A percentile compares a stretch with the other conserved stretches of the same genome.
Evolutionary conservation across 2,329 filamentous ascomycete genomes (phyloP).

Genomic region (Trichoderma guizhouense): DNA sequence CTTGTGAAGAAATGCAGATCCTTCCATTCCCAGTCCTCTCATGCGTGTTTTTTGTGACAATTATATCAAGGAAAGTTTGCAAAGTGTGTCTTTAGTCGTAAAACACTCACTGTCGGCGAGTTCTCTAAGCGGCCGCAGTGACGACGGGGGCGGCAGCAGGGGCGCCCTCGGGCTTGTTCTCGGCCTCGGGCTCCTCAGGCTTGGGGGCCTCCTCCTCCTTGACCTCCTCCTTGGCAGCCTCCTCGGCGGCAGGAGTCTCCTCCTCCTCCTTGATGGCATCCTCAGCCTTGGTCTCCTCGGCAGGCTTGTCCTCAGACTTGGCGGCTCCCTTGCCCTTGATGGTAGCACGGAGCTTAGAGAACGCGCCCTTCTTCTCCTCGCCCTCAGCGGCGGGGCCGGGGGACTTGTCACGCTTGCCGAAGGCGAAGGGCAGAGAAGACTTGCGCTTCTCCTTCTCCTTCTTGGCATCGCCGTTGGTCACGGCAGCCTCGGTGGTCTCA

Average conservation of each 20-base stretch:
- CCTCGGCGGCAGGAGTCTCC: conserved; percentile 32
- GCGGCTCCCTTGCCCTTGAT: conserved; percentile 47
- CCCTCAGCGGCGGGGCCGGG: conserved; percentile 59
- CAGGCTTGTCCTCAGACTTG: conserved; percentile 43
- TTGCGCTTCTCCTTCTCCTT: conserved; percentile 80
- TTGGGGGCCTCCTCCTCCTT: conserved; percentile 26
- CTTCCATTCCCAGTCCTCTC: conserved; percentile 45
- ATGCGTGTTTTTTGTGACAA: conserved; percentile 32
- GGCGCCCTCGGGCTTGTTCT: conserved; percentile 42
- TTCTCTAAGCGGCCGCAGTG: conserved; percentile 50
- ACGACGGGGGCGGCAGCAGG: conserved; percentile 45
- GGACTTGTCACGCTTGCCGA: conserved; percentile 72
- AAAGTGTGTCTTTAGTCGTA: conserved; percentile 27
- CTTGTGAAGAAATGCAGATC: conserved; percentile 53
- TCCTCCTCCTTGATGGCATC: conserved; percentile 36
- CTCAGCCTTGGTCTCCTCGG: conserved; percentile 35
- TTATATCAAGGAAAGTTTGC: conserved; percentile 24
- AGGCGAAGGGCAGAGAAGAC: conserved; percentile 72
- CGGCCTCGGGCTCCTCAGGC: conserved; percentile 33
- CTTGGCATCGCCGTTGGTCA: conserved; percentile 53
- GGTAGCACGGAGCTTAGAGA: conserved; percentile 59
- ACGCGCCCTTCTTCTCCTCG: conserved; percentile 50
- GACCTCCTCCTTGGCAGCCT: conserved; percentile 27
- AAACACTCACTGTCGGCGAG: conserved; percentile 23
- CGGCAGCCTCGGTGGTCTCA: conserved; percentile 45